phyloP scores from a whole-genome alignment of 176 grass and related monocot species.

The Calamus simplicifolius region DNA sequence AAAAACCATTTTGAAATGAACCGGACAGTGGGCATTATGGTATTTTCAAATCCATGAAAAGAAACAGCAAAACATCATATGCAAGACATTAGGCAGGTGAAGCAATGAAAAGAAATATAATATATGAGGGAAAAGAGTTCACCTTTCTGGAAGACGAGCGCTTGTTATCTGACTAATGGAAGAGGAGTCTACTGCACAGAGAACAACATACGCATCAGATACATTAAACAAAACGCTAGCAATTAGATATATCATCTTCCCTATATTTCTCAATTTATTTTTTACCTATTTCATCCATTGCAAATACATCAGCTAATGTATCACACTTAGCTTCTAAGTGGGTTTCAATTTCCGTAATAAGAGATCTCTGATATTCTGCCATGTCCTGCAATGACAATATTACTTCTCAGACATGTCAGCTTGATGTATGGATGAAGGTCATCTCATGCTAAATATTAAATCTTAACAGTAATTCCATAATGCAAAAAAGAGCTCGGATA shows the following conservation, averaged over 20 bases:
- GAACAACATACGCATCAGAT: not conserved
- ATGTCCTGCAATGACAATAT: constrained; percentile 52
- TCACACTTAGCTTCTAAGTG: constrained; percentile 93
- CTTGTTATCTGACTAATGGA: constrained; percentile 77
- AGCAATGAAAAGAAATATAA: not conserved
- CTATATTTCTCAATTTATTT: constrained; percentile 2
- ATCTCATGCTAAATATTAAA: not conserved
- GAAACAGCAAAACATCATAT: not conserved
- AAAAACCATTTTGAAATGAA: too few relatives aligned
- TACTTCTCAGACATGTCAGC: not conserved
- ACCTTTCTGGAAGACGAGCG: constrained; percentile 90
- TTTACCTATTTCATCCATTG: constrained; percentile 75
- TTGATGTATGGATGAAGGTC: not conserved
- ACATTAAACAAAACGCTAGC: too few relatives aligned
- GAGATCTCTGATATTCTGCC: constrained; percentile 68
- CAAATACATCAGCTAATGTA: constrained; percentile 75
- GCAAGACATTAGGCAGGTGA: not conserved
- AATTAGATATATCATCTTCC: not conserved
- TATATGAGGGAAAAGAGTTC: not conserved
- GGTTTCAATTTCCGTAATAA: constrained; percentile 79
- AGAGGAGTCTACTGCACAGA: constrained; percentile 49
- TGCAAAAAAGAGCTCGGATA: not conserved
- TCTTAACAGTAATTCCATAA: not conserved
- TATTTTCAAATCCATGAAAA: not conserved
- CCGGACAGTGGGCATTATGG: too few relatives aligned